Evolutionary conservation across 129 eudicot genomes (phyloP), one percentile per base, ranked within the genome.

Genomic region (Lonicera japonica): DNA sequence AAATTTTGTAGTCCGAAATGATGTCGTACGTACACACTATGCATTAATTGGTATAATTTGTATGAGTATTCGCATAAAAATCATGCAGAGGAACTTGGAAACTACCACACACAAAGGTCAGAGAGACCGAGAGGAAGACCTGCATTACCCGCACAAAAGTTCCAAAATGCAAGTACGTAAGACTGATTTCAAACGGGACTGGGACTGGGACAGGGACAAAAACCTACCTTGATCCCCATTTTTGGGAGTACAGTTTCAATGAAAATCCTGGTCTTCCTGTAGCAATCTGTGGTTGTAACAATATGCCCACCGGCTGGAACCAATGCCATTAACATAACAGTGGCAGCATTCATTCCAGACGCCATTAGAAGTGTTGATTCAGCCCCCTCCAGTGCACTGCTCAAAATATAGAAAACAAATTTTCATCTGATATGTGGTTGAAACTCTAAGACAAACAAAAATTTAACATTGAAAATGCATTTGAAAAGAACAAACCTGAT

Each of bases 361-460:
- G 98, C 96, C 75, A 87, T 25, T 47, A 91, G 15, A 47, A 91
- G 16, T 14, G 98, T 91, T 57, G 98, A 87, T 71, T 91, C 98
- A 45, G 98, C 95, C 55, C 95, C 96, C 78, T 91, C 98, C 48
- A 91, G 98, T 25, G 94, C 90, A 84, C 98, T 91, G 81, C 38
- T 40, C 38, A 61, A 29, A 41, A 43, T 21, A 40, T 21, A 22
- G 9, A 43, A 4, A 20, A 55, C 36, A 55, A 22, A 8, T 55
- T 55, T 12, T 22, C 59, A 8, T 55, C 10, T 11, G 16, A 11
- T 21, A 11, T 55, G 0, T 22, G 21, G 9, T 21, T 5, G 11
- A 52, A 11, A 16, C 21, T 29, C 36, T n/a, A 11, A 19, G 3
- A 55, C 34, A 55, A 21, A 21, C 21, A 6, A 20, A 12, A 55